Base-by-base conservation (phyloP, 1,284 basidiomycete genomes). In the Porogramme epimiltina region DNA sequence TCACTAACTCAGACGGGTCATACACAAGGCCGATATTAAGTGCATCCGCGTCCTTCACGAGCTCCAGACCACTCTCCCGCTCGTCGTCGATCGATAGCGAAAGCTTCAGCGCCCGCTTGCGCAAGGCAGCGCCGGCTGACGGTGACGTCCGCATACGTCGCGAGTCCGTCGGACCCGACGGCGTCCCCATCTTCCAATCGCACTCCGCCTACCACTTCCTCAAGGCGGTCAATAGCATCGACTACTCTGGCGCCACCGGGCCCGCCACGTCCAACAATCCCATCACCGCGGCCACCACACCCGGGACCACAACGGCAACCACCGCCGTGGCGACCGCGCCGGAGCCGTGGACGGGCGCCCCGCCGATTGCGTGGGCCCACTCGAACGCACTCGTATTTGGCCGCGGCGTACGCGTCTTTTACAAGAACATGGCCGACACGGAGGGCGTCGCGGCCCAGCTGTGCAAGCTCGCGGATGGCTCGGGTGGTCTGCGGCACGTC, bases 381-480 rank as follows among this genome's bases (percentile, higher is more conserved):
- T 61, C 70, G 16, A 78, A 77, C 59, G 58, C 75, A 9, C 58
- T 80, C 9, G 75, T 76, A 42, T 83, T 82, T 60, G 74, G 72
- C 22, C 76, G 81, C 13, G 77, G 75, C 3, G 79, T 81, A 58
- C 69, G 81, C 23, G 72, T 83, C 10, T 73, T 81, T 59, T 74
- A 70, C 66, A 81, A 80, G 65, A 77, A 75, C 57, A 62, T 79
- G 42, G 58, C 68, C n/a, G 57, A 61, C 28, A 66, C 59, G 23
- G 75, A 79, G 42, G 76, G 77, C 42, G 70, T 79, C 26, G 70
- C 69, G 4, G 80, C 81, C 61, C 81, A 81, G 62, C 61, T 83
- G n/a, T 78, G 74, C 65, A 79, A 78, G 56, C 60, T 81, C 9
- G 66, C 70, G 46, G 77, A 77, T 24, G 72, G 66, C 47, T 67